Evolutionary conservation across 2,329 filamentous ascomycete species (phyloP).

Genomic region (Samsoniella hepiali): DNA sequence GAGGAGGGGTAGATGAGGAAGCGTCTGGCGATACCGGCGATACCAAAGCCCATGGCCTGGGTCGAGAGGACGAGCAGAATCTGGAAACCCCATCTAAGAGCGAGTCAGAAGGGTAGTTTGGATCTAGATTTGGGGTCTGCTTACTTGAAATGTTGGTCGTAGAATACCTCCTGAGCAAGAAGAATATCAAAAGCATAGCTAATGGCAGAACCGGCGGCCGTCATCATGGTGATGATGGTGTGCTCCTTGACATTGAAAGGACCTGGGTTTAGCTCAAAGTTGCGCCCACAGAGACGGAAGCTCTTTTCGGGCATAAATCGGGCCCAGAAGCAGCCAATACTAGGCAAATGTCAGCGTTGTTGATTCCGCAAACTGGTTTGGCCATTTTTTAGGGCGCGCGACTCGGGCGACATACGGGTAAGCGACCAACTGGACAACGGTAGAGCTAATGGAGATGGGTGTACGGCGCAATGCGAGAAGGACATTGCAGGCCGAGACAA

Average conservation of each 20-base stretch:
- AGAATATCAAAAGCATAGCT: slow-evolving; percentile 42
- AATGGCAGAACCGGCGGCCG: slow-evolving; percentile 34
- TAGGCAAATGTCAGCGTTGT: slow-evolving; percentile 1
- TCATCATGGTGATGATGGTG: slow-evolving; percentile 47
- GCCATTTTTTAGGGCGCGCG: slow-evolving; percentile 16
- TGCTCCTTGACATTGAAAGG: slow-evolving; percentile 48
- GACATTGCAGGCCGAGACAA: slow-evolving; percentile 56
- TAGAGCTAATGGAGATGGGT: slow-evolving; percentile 49
- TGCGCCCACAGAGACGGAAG: slow-evolving; percentile 32
- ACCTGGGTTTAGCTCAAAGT: slow-evolving; percentile 38
- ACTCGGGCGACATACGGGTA: slow-evolving; percentile 38
- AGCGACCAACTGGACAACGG: slow-evolving; percentile 53
- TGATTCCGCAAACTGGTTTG: not conserved
- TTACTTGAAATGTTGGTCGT: slow-evolving; percentile 47
- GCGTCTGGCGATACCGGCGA: slow-evolving; percentile 57
- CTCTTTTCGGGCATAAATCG: slow-evolving; percentile 30
- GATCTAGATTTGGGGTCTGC: not conserved
- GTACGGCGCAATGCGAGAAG: slow-evolving; percentile 49
- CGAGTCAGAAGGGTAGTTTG: not conserved
- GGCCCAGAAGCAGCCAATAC: slow-evolving; percentile 33
- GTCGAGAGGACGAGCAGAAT: slow-evolving; percentile 58
- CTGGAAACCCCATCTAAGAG: slow-evolving; percentile 50
- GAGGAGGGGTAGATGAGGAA: slow-evolving; percentile 60
- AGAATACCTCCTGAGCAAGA: slow-evolving; percentile 44
- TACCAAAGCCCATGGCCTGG: slow-evolving; percentile 60